Conservation (phyloP, 2,329 filamentous ascomycete genomes). For the Metarhizium anisopliae region DNA sequence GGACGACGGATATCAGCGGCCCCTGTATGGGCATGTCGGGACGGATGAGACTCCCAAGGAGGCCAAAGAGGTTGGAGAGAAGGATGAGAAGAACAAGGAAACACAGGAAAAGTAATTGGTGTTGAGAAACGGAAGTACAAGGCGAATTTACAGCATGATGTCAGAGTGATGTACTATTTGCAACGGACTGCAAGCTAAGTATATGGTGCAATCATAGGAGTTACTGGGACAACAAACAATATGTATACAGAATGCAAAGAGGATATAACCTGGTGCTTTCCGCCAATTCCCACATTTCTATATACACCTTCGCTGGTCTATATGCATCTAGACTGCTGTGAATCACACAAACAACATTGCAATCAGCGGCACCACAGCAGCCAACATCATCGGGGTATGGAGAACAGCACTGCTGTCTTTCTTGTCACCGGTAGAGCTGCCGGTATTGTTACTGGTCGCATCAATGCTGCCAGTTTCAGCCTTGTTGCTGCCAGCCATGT, state of each 20-base stretch:
- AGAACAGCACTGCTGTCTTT: constrained; percentile 19
- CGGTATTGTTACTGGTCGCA: no score
- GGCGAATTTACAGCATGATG: neutral
- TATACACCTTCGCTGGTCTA: neutral
- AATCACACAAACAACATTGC: constrained; percentile 25
- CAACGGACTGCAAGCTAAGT: neutral
- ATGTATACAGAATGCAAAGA: neutral
- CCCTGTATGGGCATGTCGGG: neutral
- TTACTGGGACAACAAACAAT: neutral
- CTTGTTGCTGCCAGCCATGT: constrained; percentile 35
- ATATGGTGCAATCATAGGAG: neutral
- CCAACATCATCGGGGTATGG: constrained; percentile 22
- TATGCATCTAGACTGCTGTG: neutral
- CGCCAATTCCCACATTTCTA: neutral
- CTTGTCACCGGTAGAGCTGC: neutral
- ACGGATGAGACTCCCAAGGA: neutral
- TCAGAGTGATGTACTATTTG: neutral
- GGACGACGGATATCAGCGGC: neutral
- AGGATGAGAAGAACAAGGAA: neutral
- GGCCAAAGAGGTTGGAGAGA: neutral
- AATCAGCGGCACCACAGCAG: constrained; percentile 22
- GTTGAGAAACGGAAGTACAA: neutral
- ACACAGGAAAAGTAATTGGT: neutral
- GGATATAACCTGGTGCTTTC: neutral
- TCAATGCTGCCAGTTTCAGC: constrained; percentile 21